Evolutionary conservation across 305 asterid species (phyloP).

Genomic region (Ilex paraguariensis): DNA sequence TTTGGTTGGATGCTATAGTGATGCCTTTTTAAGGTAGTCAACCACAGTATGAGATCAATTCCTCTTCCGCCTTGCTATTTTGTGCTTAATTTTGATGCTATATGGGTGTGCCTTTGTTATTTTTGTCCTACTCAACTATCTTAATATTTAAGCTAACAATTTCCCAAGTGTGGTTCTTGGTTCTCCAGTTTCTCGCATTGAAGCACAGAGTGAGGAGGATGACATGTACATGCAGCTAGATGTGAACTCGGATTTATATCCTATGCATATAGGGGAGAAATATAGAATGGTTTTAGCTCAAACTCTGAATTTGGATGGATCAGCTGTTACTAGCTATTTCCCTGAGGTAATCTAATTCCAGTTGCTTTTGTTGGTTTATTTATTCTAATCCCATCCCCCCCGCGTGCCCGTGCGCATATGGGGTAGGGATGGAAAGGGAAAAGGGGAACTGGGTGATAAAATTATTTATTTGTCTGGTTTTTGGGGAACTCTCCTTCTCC

Average conservation of each 20-base stretch:
- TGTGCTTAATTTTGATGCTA: neutral
- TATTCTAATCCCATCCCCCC: too few species aligned
- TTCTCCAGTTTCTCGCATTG: slow-evolving; percentile 68
- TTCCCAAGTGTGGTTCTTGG: slow-evolving; percentile 19
- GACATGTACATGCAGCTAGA: slow-evolving; percentile 50
- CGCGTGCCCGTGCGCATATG: too few species aligned
- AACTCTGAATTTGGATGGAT: slow-evolving; percentile 48
- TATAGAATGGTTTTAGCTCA: slow-evolving; percentile 62
- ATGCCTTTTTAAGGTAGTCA: too few species aligned
- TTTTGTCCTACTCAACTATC: neutral
- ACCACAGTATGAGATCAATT: too few species aligned
- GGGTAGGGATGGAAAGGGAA: too few species aligned
- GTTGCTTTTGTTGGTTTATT: too few species aligned
- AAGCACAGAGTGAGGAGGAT: slow-evolving; percentile 46
- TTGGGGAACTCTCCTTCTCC: too few species aligned
- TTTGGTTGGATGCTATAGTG: too few species aligned
- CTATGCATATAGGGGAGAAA: slow-evolving; percentile 47
- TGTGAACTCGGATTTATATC: slow-evolving; percentile 60
- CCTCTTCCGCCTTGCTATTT: neutral
- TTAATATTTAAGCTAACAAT: slow-evolving; percentile 9
- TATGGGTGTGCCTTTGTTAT: too few species aligned
- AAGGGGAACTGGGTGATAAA: too few species aligned
- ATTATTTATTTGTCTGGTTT: too few species aligned
- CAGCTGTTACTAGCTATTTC: slow-evolving; percentile 33
- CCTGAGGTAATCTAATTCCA: slow-evolving; percentile 41